Percentiles rank a stretch among this genome's conserved stretches.
Evolutionary conservation across 208 protist genomes (phyloP).

Genomic region (Novymonas esmeraldas): DNA sequence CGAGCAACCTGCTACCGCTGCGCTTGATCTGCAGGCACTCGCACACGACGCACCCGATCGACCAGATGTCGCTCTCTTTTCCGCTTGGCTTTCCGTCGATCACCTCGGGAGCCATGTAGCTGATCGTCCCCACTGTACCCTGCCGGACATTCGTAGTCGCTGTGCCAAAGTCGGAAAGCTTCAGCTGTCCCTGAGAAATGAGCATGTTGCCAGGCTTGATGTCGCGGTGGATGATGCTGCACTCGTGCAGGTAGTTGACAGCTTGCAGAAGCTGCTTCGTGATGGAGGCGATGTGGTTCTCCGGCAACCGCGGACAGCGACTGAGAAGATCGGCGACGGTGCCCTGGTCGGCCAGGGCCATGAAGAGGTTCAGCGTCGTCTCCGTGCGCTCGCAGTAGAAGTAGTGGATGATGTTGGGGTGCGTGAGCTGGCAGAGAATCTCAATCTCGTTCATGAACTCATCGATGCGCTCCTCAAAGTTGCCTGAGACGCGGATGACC

Average conservation of each 20-base stretch:
- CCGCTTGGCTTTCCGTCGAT: slow-evolving; percentile 55
- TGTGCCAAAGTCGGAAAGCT: slow-evolving; percentile 84
- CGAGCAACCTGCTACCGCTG: slow-evolving; percentile 43
- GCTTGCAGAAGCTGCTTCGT: slow-evolving; percentile 71
- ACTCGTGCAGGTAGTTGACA: slow-evolving; percentile 76
- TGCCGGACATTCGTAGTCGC: slow-evolving; percentile 51
- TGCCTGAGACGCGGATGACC: slow-evolving; percentile 61
- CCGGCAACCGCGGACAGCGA: slow-evolving; percentile 44
- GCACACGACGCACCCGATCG: slow-evolving; percentile 60
- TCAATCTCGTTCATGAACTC: slow-evolving; percentile 80
- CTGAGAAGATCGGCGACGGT: slow-evolving; percentile 56
- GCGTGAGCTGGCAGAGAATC: slow-evolving; percentile 63
- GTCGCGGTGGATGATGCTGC: slow-evolving; percentile 85
- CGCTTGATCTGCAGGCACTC: slow-evolving; percentile 52
- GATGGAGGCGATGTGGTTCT: slow-evolving; percentile 54
- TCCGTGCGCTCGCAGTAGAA: slow-evolving; percentile 77
- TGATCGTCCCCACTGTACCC: slow-evolving; percentile 65
- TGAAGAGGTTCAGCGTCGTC: slow-evolving; percentile 76
- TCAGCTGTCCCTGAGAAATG: slow-evolving; percentile 67
- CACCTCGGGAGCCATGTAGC: slow-evolving; percentile 63
- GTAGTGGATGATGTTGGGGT: slow-evolving; percentile 87
- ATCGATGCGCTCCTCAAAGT: slow-evolving; percentile 61
- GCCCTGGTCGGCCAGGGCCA: slow-evolving; percentile 76
- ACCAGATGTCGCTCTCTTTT: slow-evolving; percentile 76
- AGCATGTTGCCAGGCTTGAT: slow-evolving; percentile 90